Evolutionary conservation across 1,284 basidiomycete species (phyloP).

Genomic region (Bondarzewia mesenterica): DNA sequence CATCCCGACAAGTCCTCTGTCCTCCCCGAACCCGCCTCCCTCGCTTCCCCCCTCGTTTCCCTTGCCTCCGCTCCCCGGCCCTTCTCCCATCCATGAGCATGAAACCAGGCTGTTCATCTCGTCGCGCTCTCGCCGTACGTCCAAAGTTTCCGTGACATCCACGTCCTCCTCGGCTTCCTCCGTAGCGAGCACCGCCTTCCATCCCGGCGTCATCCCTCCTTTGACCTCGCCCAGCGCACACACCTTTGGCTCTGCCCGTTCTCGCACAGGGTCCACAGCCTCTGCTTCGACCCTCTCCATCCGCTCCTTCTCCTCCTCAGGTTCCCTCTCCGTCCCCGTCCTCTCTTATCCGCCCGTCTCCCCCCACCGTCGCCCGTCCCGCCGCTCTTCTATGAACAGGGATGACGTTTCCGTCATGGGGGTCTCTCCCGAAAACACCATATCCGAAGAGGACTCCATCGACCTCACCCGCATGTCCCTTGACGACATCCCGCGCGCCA

Average conservation of each 20-base stretch:
- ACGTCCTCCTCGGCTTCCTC: constrained; percentile 24
- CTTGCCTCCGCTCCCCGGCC: constrained; percentile 44
- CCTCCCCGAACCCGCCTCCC: constrained; percentile 29
- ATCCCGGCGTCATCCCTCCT: constrained; percentile 8
- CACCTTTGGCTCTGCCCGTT: constrained; percentile 13
- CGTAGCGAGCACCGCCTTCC: constrained; percentile 7
- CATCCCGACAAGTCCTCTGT: constrained; percentile 33
- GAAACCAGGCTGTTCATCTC: constrained; percentile 33
- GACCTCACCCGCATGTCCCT: constrained; percentile 20
- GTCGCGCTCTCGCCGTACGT: constrained; percentile 25
- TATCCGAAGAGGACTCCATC: constrained; percentile 9
- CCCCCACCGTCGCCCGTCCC: constrained; percentile 1
- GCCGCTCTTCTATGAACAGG: neutral
- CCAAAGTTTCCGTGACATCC: constrained; percentile 21
- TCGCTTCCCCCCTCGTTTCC: constrained; percentile 37
- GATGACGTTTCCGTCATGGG: constrained; percentile 1
- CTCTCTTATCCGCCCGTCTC: constrained; percentile 9
- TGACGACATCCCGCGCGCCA: constrained; percentile 19
- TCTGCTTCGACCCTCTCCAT: constrained; percentile 20
- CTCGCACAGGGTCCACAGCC: constrained; percentile 11
- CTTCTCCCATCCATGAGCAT: constrained; percentile 37
- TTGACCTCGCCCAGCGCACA: constrained; percentile 12
- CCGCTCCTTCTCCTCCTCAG: constrained; percentile 21
- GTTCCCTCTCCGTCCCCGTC: constrained; percentile 18
- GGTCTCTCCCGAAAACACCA: constrained; percentile 9